Conservation (phyloP, 2,329 filamentous ascomycete species). For the Fusarium sp. region DNA sequence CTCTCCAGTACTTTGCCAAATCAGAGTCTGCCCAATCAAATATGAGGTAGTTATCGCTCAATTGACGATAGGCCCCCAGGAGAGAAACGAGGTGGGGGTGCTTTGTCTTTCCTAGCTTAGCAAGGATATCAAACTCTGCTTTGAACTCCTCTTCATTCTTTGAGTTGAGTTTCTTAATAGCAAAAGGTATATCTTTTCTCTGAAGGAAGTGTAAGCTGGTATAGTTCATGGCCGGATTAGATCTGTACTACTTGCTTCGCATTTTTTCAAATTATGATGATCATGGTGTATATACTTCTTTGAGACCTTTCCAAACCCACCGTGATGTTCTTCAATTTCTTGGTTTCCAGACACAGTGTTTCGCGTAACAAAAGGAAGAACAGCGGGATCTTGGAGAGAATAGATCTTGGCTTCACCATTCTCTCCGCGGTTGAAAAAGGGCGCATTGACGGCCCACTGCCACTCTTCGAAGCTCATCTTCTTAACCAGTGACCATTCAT, state of each 20-base stretch:
- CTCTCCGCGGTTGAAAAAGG: slow-evolving; percentile 10
- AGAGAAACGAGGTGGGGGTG: slow-evolving; percentile 4
- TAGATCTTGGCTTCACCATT: background rate
- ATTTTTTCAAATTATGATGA: background rate
- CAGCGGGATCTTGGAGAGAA: background rate
- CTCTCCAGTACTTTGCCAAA: background rate
- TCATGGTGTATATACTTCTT: slow-evolving; percentile 8
- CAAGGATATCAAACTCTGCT: slow-evolving; percentile 10
- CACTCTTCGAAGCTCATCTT: slow-evolving; percentile 11
- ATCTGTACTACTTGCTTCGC: background rate
- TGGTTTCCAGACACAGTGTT: background rate
- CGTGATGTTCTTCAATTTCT: background rate
- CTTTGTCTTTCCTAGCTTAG: background rate
- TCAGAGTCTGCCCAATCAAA: slow-evolving; percentile 20
- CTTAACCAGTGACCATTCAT: background rate
- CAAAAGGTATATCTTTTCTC: background rate
- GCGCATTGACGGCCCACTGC: slow-evolving; percentile 15
- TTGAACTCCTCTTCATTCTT: slow-evolving; percentile 6
- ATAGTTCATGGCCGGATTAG: too few relatives aligned
- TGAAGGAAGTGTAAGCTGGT: background rate
- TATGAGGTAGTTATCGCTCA: slow-evolving; percentile 11
- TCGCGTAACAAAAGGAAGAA: background rate
- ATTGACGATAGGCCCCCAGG: background rate
- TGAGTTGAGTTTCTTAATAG: slow-evolving; percentile 7
- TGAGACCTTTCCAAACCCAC: slow-evolving; percentile 11